phyloP scores from a whole-genome alignment of 371 early-diverging fungal species.

The Funneliformis caledonium region DNA sequence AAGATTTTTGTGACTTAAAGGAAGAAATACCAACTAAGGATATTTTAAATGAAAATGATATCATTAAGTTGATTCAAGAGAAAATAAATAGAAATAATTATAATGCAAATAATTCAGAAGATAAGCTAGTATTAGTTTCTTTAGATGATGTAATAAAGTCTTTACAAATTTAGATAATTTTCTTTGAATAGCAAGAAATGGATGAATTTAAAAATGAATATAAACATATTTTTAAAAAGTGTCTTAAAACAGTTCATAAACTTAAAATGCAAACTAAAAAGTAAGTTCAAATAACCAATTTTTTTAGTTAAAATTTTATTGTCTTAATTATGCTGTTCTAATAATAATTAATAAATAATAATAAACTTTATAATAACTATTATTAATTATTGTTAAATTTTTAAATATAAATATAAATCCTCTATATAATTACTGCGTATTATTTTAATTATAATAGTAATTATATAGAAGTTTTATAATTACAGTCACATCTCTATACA shows the following conservation, averaged over 20 bases:
- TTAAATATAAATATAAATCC: background rate
- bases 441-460: conserved; percentile 2
- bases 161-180: background rate
- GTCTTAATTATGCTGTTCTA: background rate
- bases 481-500: background rate
- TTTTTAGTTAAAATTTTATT: conserved; percentile 1
- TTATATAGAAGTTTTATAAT: background rate
- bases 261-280: conserved; percentile 11
- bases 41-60: conserved; percentile 6
- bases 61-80: background rate
- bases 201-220: background rate
- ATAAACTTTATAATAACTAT: no score
- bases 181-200: background rate
- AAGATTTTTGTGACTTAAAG: background rate
- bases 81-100: background rate
- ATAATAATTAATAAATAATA: no score
- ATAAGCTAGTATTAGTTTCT: background rate
- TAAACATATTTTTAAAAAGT: background rate
- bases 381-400: no score
- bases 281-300: conserved; percentile 5
- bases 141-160: no score
- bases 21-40: background rate
- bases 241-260: background rate
- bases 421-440: background rate
- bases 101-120: background rate